phyloP scores from a whole-genome alignment of 345 rosid species.

The Syzygium aqueum region DNA sequence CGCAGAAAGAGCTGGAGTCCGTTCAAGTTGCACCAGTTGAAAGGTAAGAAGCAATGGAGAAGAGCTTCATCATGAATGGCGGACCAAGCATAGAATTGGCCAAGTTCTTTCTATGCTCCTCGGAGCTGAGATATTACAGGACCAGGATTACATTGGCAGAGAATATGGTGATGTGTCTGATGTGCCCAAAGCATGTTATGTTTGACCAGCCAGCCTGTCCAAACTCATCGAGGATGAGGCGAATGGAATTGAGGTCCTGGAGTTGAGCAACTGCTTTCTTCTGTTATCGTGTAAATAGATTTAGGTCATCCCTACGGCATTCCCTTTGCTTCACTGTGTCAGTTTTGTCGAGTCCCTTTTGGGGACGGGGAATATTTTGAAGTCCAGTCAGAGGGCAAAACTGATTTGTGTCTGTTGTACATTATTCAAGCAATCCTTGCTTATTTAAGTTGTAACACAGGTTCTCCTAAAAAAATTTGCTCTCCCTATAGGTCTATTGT shows the following conservation, averaged over 20 bases:
- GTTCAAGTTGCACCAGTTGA: conserved; percentile 73
- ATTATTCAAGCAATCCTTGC: not conserved
- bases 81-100: not conserved
- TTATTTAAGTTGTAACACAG: not conserved
- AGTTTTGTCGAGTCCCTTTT: not conserved
- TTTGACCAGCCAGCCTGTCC: not conserved
- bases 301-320: not conserved
- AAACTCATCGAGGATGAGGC: not conserved
- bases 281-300: not conserved
- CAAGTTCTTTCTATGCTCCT: not conserved
- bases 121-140: not conserved
- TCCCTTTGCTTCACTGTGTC: not conserved
- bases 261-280: not conserved
- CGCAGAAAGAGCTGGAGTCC: conserved; percentile 98
- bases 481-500: not conserved
- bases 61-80: conserved; percentile 43
- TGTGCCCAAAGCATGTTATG: not conserved
- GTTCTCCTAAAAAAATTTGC: not conserved
- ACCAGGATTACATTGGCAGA: not conserved
- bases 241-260: not conserved
- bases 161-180: not conserved
- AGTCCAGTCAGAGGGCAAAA: not conserved
- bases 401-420: not conserved
- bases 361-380: not conserved
- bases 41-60: conserved; percentile 85